Evolutionary conservation across 805 yeast genomes (phyloP).

Genomic region (Ogataea glucozyma): DNA sequence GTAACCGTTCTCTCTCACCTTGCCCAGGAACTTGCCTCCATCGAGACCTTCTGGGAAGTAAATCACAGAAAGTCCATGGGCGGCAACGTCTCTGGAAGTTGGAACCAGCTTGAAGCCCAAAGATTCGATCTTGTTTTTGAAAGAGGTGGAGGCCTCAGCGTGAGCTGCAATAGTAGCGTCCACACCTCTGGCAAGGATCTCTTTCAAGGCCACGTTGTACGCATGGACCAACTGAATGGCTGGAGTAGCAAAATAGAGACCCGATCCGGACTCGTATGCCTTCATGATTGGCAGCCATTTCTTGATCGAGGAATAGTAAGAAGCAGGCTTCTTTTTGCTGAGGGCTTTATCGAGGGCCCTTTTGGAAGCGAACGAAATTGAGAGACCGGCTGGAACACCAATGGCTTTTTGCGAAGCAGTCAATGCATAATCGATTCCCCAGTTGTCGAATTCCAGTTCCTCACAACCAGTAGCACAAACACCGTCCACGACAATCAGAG

Average conservation of each 20-base stretch:
- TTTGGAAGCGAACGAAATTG: slow-evolving; percentile 70
- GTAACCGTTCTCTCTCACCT: slow-evolving; percentile 63
- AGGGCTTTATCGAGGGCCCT: slow-evolving; percentile 70
- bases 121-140: slow-evolving; percentile 58
- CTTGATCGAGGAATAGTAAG: slow-evolving; percentile 70
- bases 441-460: slow-evolving; percentile 75
- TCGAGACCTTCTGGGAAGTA: slow-evolving; percentile 76
- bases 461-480: slow-evolving; percentile 95
- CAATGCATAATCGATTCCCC: slow-evolving; percentile 87
- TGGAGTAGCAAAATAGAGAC: slow-evolving; percentile 96
- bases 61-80: slow-evolving; percentile 84
- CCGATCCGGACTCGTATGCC: slow-evolving; percentile 77
- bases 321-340: slow-evolving; percentile 45
- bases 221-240: slow-evolving; percentile 86
- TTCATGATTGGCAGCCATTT: slow-evolving; percentile 89
- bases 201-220: slow-evolving; percentile 70
- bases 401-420: slow-evolving; percentile 96
- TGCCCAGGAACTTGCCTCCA: slow-evolving; percentile 64
- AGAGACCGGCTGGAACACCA: slow-evolving; percentile 92
- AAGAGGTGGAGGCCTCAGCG: slow-evolving; percentile 56
- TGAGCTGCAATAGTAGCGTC: slow-evolving; percentile 66
- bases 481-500: slow-evolving; percentile 86
- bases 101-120: slow-evolving; percentile 69
- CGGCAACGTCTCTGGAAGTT: slow-evolving; percentile 63
- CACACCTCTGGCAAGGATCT: slow-evolving; percentile 55